These are phyloP conservation scores for Fagopyrum homotropicum DNA, from an alignment of 148 eudicot species.

Conservation along the genomic window DNA sequence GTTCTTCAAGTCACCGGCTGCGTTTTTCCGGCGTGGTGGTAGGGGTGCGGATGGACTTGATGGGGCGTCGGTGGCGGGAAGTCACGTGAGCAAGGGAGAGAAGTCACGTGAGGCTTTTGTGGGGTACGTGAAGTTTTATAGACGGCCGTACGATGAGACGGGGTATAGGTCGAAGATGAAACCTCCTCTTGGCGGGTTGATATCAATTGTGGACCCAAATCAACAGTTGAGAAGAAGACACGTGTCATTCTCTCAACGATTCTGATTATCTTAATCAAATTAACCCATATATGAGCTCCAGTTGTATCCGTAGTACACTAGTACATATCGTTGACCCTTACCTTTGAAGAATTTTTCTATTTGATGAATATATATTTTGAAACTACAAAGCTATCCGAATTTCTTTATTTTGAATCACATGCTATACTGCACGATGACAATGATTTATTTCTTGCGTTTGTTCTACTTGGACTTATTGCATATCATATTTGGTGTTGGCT, in stretches of 20 bases:
- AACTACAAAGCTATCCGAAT: no score
- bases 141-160: slow-evolving; percentile 89
- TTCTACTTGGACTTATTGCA: no score
- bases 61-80: slow-evolving; percentile 19
- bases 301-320: not conserved
- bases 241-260: slow-evolving; percentile 83
- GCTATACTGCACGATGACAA: no score
- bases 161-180: slow-evolving; percentile 80
- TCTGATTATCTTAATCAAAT: slow-evolving; percentile 28
- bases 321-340: not conserved
- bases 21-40: slow-evolving; percentile 16
- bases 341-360: not conserved
- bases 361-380: no score
- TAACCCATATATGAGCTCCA: not conserved
- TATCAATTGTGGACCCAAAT: slow-evolving; percentile 65
- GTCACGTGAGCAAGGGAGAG: slow-evolving; percentile 39
- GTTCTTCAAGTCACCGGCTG: slow-evolving; percentile 65
- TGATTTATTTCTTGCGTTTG: no score
- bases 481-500: no score
- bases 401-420: no score
- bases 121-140: slow-evolving; percentile 56
- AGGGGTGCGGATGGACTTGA: slow-evolving; percentile 4
- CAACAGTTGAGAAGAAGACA: slow-evolving; percentile 47
- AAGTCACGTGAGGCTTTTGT: slow-evolving; percentile 50
- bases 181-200: slow-evolving; percentile 84